Base-by-base conservation (phyloP, 1,139 yeast genomes). In the Diutina sp. region DNA sequence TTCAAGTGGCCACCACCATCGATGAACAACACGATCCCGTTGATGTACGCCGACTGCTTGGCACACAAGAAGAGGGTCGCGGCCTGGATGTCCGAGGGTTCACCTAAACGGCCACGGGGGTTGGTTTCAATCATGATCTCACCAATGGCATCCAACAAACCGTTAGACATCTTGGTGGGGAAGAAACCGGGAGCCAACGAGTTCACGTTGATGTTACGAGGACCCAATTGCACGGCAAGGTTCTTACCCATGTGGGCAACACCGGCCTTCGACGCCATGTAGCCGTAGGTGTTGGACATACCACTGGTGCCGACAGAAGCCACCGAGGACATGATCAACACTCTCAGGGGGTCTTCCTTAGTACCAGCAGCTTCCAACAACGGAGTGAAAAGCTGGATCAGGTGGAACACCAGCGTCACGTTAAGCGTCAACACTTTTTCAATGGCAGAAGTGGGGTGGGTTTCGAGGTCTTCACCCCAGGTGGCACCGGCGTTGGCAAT, bases 401-500 rank as follows among this genome's bases (percentile, higher is more conserved):
- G 74, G 56, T 80, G 77, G 72, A 84, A 87, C 29, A 86, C 91
- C n/a, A 90, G 87, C 58, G 80, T 79, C 41, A 87, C 74, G 64
- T 87, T 87, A 65, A 87, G 76, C 57, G 78, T 78, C 66, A 85
- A 68, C 8, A 86, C 85, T 69, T 85, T 86, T 60, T 77, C 80
- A 61, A 87, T 70, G 0, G 89, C 90, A 4, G 70, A 60, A 51
- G 82, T 82, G 1, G 89, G 83, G 65, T 86, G 91, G 5, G 72
- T 72, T 52, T 76, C 84, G 58, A 86, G 70, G 38, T 79, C 80
- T 5, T 83, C 86, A 41, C 91, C 93, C 93, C 93, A 87, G 16
- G 86, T 72, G 11, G 91, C 90, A 55, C 95, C 95, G 14, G 93
- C 93, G 64, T 87, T 87, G 58, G 91, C 90, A 63, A 85, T 74